These are phyloP conservation scores for Chaetomium sp. DNA, from an alignment of 2,329 filamentous ascomycete genomes.

Conservation along the genomic window DNA sequence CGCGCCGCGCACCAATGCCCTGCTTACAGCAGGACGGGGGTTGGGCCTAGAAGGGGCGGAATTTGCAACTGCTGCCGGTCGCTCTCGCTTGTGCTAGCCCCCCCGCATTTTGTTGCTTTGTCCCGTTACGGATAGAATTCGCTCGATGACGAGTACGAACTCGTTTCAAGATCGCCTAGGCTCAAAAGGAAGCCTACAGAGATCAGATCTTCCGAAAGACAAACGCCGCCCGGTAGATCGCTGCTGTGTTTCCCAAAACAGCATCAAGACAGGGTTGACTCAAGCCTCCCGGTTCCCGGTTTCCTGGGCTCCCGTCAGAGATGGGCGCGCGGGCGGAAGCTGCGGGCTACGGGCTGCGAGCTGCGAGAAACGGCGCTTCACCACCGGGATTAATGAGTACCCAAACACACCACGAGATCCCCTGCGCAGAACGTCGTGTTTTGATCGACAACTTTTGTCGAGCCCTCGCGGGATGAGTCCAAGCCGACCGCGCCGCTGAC, in stretches of 20 bases:
- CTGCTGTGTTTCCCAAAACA: slow-evolving; percentile 14
- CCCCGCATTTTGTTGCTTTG: background rate
- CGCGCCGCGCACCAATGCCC: no score
- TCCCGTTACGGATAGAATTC: background rate
- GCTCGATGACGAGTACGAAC: background rate
- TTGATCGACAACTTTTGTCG: no score
- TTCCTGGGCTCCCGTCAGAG: slow-evolving; percentile 8
- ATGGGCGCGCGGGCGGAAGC: no score
- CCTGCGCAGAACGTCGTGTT: no score
- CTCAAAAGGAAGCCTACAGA: background rate
- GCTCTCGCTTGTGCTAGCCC: background rate
- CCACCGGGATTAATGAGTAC: background rate
- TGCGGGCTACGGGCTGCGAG: no score
- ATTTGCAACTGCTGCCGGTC: no score
- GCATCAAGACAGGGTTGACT: background rate
- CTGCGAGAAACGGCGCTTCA: background rate
- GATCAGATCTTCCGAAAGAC: background rate
- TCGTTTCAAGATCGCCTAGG: background rate
- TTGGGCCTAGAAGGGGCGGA: no score
- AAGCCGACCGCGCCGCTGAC: background rate
- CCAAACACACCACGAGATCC: no score
- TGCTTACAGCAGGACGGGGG: no score
- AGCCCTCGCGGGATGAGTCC: no score
- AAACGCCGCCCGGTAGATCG: background rate
- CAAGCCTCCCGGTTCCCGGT: slow-evolving; percentile 9